phyloP scores from a whole-genome alignment of 2,329 filamentous ascomycete species.

The Sporothrix inflata region DNA sequence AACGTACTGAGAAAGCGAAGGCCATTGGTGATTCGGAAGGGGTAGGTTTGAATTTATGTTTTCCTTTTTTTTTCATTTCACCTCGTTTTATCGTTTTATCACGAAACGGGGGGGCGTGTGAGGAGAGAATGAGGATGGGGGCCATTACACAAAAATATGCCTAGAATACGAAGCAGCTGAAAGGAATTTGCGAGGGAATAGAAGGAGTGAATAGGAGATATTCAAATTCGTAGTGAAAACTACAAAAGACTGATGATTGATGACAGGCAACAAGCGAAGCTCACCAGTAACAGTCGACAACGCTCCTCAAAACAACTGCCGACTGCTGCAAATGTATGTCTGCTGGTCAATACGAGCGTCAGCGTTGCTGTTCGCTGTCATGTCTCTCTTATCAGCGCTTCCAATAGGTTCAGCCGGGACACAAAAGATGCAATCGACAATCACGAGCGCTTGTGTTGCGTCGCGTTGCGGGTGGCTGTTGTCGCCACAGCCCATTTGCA shows the following conservation, averaged over 20 bases:
- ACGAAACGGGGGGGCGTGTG: not conserved
- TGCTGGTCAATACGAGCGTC: not conserved
- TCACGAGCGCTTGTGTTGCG: not conserved
- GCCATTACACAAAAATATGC: not conserved
- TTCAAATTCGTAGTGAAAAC: not conserved
- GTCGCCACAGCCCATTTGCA: slow-evolving; percentile 18
- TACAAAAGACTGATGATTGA: not conserved
- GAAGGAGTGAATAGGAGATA: not conserved
- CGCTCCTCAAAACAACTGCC: not conserved
- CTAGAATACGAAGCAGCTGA: not conserved
- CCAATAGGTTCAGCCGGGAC: not conserved
- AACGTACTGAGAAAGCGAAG: not conserved
- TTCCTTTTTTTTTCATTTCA: not conserved
- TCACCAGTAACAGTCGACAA: not conserved
- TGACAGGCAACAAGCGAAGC: not conserved
- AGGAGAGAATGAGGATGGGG: not conserved
- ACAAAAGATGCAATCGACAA: not conserved
- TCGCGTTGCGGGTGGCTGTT: not conserved
- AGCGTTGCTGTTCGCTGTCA: not conserved
- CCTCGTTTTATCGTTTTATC: not conserved
- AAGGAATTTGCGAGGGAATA: not conserved
- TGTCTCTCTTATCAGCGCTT: not conserved
- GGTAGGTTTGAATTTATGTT: not conserved
- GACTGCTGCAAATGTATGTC: not conserved
- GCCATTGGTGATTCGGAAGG: not conserved